Evolutionary conservation across 768 basidiomycete genomes (phyloP), one percentile per base, ranked within the genome.

Genomic region (Lentinula detonsa): DNA sequence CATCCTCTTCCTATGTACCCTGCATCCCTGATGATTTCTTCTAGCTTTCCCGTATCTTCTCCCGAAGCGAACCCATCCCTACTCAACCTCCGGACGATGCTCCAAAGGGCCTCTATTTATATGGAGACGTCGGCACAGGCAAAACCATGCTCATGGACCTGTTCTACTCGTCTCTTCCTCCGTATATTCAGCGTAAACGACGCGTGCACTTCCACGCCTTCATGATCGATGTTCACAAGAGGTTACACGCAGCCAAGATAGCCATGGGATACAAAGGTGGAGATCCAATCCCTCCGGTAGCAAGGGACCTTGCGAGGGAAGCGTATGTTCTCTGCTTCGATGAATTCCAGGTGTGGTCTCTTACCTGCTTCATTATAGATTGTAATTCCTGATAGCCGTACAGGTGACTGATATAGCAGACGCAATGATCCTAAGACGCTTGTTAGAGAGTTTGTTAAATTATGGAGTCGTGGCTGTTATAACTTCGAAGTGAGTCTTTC

Each of bases 131-230:
- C 62, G 96, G 96, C 2, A 97, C 96, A 8, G 96, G 97, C 13
- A 98, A 98, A 78, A 91, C 90, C 0, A 98, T 98, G 95, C 86
- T 99, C 64, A 99, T 99, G 97, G 97, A 99, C 73, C 80, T 99
- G 23, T 97, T 97, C 74, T 95, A 90, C 76, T 83, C 87, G 64
- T 86, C 94, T 1, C 85, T 97, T 1, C 89, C 91, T 1, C 67
- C 80, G 0, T 75, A 80, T 48, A 75, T 91, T 58, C 83, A 74
- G 49, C 82, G 84, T 62, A 93, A 92, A 74, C 87, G 91, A 58
- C 83, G 97, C 34, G 93, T 98, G 15, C 97, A 99, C 73, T 99
- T 99, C 71, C 95, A 98, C 70, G 93, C 94, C 1, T 98, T 99
- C 79, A 98, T 99, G 97, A 87, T 98, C 63, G 97, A 99, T 70